Percentiles rank a stretch among this genome's conserved stretches.
Evolutionary conservation across 2,329 filamentous ascomycete species (phyloP).

Genomic region (Rutstroemia sp.): DNA sequence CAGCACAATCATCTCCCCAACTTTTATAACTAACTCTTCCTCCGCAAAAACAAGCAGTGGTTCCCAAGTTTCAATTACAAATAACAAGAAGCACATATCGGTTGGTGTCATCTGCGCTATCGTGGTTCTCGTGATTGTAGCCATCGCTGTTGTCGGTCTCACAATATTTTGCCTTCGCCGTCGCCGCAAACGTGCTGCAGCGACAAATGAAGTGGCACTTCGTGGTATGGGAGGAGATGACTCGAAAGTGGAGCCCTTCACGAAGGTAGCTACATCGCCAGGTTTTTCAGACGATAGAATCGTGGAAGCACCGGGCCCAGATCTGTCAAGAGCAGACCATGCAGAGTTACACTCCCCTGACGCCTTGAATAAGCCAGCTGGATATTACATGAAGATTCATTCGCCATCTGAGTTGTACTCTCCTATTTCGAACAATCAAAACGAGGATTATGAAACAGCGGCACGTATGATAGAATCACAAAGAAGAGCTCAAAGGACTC

Average conservation of each 20-base stretch:
- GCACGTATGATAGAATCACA: neutral
- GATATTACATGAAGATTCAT: neutral
- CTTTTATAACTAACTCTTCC: conserved; percentile 2
- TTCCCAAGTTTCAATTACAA: neutral
- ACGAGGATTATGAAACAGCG: neutral
- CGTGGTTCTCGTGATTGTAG: neutral
- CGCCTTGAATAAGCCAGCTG: neutral
- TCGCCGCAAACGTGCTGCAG: neutral
- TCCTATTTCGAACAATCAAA: neutral
- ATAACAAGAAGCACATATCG: neutral
- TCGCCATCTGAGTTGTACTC: neutral
- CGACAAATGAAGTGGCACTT: neutral
- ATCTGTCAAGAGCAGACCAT: neutral
- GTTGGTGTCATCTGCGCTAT: neutral
- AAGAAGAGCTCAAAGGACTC: neutral
- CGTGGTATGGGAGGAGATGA: neutral
- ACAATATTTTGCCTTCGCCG: neutral
- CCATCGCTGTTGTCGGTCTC: neutral
- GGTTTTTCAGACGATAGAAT: neutral
- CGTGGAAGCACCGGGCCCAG: neutral
- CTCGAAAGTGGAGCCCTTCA: neutral
- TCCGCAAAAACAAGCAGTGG: conserved; percentile 14
- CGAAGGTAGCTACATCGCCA: neutral
- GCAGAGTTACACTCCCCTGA: neutral
- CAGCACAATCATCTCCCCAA: conserved; percentile 10